phyloP scores from a whole-genome alignment of 495 filamentous ascomycete genomes.

The Astrothelium subdiscretum region DNA sequence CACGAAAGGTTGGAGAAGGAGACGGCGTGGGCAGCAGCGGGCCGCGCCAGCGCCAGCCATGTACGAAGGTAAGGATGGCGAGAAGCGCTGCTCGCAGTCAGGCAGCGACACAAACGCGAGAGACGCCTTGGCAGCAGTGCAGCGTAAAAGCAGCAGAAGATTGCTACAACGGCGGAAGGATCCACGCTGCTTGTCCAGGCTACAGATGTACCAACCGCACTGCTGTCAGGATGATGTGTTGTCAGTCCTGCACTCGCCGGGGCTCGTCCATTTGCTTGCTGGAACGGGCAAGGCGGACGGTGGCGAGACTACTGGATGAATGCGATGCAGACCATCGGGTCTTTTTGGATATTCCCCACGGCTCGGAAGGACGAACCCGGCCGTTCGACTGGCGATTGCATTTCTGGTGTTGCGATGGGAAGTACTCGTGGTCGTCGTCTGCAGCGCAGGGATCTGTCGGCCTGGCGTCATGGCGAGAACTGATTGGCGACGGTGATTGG shows the following conservation, averaged over 20 bases:
- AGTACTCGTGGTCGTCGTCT: background rate
- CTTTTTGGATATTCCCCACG: background rate
- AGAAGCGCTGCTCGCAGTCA: background rate
- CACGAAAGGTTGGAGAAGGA: background rate
- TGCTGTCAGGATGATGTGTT: slow-evolving; percentile 2
- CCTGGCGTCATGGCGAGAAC: background rate
- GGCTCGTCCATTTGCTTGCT: background rate
- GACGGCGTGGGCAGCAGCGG: background rate
- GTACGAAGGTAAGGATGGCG: background rate
- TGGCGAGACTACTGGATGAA: background rate
- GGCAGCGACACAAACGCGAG: background rate
- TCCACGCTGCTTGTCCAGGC: background rate
- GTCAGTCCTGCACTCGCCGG: slow-evolving; percentile 1
- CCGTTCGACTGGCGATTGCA: background rate
- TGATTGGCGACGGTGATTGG: background rate
- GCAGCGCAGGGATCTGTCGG: background rate
- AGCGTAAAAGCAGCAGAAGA: slow-evolving; percentile 1
- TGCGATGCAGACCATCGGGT: background rate
- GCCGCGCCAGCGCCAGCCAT: slow-evolving; percentile 1
- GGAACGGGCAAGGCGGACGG: background rate
- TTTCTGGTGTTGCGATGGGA: background rate
- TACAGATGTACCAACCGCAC: background rate
- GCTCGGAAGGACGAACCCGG: background rate
- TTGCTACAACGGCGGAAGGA: background rate
- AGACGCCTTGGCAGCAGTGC: background rate